Evolutionary conservation across 345 rosid species (phyloP).

Genomic region (Pelargonium nanum): DNA sequence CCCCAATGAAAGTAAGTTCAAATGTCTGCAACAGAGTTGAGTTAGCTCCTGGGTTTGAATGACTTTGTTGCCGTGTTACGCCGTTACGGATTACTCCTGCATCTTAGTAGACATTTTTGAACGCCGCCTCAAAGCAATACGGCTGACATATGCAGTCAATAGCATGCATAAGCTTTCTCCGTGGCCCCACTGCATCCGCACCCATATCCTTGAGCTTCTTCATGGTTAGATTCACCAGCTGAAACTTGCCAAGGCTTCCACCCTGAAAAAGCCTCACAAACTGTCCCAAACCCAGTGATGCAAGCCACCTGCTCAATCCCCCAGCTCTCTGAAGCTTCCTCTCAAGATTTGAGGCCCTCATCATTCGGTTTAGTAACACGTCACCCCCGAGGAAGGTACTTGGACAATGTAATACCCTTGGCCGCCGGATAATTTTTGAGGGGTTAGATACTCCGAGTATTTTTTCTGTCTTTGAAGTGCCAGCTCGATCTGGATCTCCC

Average conservation of each 20-base stretch:
- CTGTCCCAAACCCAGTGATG: constrained; percentile 66
- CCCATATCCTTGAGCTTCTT: constrained; percentile 97
- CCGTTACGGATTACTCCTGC: not conserved
- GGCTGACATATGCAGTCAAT: constrained; percentile 77
- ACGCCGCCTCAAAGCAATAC: constrained; percentile 32
- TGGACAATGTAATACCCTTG: constrained; percentile 26
- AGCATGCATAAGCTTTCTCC: constrained; percentile 91
- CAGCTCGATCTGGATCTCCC: constrained; percentile 4
- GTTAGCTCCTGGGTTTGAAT: too few relatives aligned
- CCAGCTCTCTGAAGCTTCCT: constrained; percentile 69
- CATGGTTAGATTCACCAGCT: constrained; percentile 75
- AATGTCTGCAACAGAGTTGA: too few relatives aligned
- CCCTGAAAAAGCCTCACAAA: constrained; percentile 59
- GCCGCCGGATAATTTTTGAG: constrained; percentile 24
- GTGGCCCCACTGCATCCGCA: constrained; percentile 77
- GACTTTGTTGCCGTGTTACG: too few relatives aligned
- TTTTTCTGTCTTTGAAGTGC: constrained; percentile 9
- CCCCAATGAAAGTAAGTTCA: too few relatives aligned
- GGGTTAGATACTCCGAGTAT: constrained; percentile 17
- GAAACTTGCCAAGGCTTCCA: constrained; percentile 50
- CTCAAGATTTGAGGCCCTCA: constrained; percentile 62
- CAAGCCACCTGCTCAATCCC: constrained; percentile 67
- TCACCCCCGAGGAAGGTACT: constrained; percentile 28
- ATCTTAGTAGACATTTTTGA: constrained; percentile 8
- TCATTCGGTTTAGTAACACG: constrained; percentile 32